Base-by-base conservation (phyloP, 2,329 filamentous ascomycete species). In the Cordyceps farinosa region DNA sequence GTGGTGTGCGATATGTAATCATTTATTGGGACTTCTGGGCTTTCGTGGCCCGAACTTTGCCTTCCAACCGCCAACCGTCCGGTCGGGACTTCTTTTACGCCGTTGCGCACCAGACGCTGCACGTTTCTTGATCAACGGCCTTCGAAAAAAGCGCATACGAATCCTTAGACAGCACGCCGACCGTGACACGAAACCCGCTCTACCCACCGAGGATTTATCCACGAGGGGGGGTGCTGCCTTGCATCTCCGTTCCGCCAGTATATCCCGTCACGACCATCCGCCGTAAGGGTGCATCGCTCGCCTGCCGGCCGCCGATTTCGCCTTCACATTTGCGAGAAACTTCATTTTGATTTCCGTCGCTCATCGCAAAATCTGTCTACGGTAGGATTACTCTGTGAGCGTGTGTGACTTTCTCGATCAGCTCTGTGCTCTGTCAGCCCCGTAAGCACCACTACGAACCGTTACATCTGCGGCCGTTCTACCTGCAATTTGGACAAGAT, bases 211-310 rank as follows among this genome's bases (percentile, higher is more conserved):
- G 47, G 45, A 61, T 34, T 53, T 51, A 53, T 44, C 29, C 36
- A 40, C 40, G 59, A 61, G 59, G 59, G 50, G 59, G 59, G 50
- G 51, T 53, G 58, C 58, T 29, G 13, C 45, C n/a, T 9, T 48
- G 29, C 54, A 10, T n/a, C 57, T 52, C 45, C 42, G 27, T 13
- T 44, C 32, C 47, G 36, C 29, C 47, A 38, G 48, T 17, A 45
- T 47, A 45, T 52, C 48, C 55, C 58, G n/a, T 30, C 48, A 45
- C 38, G 36, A 17, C 45, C n/a, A 36, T n/a, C 38, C 42, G 42
- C 29, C 30, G 36, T 27, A 45, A n/a, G 40, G 52, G 22, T 34
- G 8, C 30, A 29, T 29, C 53, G 27, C 13, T 44, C 53, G 38
- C 10, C 38, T 44, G 22, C 36, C 22, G 40, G 22, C 22, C 22